phyloP scores from a whole-genome alignment of 768 basidiomycete genomes.

The Pleurotus sapidus region DNA sequence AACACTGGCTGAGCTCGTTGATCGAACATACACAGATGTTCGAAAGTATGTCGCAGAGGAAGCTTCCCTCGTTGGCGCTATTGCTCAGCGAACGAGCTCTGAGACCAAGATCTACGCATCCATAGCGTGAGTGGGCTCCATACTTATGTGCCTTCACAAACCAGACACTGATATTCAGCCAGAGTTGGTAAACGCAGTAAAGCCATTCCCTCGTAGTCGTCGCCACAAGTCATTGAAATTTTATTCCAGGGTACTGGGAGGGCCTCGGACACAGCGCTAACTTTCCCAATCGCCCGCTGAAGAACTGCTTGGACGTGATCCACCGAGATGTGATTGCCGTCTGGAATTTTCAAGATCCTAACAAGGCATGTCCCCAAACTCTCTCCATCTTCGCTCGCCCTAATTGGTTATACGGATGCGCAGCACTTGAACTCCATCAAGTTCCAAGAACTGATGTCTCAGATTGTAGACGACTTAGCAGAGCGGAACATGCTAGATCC shows the following conservation, averaged over 20 bases:
- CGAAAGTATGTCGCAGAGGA: conserved; percentile 13
- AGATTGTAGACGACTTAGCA: conserved; percentile 9
- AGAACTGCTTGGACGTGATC: conserved; percentile 18
- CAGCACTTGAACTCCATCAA: conserved; percentile 14
- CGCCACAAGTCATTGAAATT: background rate
- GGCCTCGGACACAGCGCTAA: conserved; percentile 19
- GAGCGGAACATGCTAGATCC: background rate
- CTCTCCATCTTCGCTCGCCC: background rate
- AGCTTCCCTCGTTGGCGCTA: conserved; percentile 17
- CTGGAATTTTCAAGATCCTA: conserved; percentile 23
- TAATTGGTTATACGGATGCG: background rate
- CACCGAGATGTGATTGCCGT: conserved; percentile 20
- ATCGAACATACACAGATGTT: conserved; percentile 4
- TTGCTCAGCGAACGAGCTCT: conserved; percentile 21
- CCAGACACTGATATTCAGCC: background rate
- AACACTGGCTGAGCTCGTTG: conserved; percentile 5
- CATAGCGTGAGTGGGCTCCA: conserved; percentile 17
- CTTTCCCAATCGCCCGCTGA: conserved; percentile 15
- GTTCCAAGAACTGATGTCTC: conserved; percentile 17
- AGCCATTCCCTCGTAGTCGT: background rate
- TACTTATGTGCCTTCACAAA: background rate
- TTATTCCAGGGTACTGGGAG: conserved; percentile 20
- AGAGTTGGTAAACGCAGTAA: conserved; percentile 13
- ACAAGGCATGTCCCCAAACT: conserved; percentile 10
- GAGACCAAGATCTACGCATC: conserved; percentile 19